Evolutionary conservation across 2,329 filamentous ascomycete genomes (phyloP).

Genomic region (Curvularia sp.): DNA sequence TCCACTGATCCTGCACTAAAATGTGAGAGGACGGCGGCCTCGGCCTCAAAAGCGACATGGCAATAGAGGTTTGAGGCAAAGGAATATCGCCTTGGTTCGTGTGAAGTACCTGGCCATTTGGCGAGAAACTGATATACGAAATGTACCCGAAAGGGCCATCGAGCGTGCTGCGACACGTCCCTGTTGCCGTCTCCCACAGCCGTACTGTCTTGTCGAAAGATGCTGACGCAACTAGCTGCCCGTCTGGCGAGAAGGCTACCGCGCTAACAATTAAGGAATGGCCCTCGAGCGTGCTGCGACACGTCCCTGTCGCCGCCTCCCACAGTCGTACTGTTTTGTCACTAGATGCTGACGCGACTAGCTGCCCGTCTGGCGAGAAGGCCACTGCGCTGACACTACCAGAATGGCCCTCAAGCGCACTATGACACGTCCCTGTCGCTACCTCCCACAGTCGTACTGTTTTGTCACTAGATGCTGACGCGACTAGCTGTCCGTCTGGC

Average conservation of each 20-base stretch:
- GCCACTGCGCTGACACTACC: too few species aligned
- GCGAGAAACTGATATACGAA: neutral
- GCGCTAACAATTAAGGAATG: neutral
- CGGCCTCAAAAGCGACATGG: constrained; percentile 8
- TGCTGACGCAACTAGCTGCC: neutral
- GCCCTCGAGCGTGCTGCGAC: neutral
- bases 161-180: constrained; percentile 2
- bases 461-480: too few species aligned
- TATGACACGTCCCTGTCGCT: too few species aligned
- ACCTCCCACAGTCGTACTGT: too few species aligned
- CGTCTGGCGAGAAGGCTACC: neutral
- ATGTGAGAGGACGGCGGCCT: constrained; percentile 5
- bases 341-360: too few species aligned
- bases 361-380: too few species aligned
- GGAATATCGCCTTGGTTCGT: constrained; percentile 17
- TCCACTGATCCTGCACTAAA: constrained; percentile 21
- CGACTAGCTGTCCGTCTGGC: too few species aligned
- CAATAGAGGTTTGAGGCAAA: constrained; percentile 6
- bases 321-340: too few species aligned
- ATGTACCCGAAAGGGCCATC: constrained; percentile 4
- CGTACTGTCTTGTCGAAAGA: neutral
- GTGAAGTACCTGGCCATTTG: constrained; percentile 4
- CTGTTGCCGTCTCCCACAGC: constrained; percentile 4
- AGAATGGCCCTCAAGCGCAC: too few species aligned
- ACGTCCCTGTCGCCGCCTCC: neutral